Conservation (phyloP, 1,284 basidiomycete genomes). For the Schizophyllum amplum region DNA sequence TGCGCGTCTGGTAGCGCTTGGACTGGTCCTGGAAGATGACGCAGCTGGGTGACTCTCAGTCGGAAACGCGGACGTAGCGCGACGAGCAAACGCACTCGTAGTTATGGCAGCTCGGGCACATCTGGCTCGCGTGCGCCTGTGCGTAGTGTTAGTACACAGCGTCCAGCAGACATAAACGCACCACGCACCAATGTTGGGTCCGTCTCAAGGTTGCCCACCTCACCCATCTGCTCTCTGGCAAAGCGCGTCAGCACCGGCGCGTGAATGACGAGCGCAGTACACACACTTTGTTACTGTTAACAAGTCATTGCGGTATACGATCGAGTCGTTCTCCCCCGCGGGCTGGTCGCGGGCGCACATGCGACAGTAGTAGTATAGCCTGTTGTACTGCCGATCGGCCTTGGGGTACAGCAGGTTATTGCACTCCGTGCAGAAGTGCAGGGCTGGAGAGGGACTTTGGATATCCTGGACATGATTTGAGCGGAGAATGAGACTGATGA, state of each 20-base stretch:
- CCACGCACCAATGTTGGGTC: slow-evolving; percentile 81
- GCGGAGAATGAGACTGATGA: background rate
- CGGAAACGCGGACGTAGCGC: background rate
- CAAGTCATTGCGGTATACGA: slow-evolving; percentile 92
- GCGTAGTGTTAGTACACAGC: slow-evolving; percentile 2
- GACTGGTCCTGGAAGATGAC: slow-evolving; percentile 95
- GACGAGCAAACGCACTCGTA: slow-evolving; percentile 51
- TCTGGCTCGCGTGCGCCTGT: slow-evolving; percentile 66
- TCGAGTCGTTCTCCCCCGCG: slow-evolving; percentile 69
- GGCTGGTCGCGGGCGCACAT: slow-evolving; percentile 84
- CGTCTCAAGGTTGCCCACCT: slow-evolving; percentile 82
- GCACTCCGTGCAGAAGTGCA: slow-evolving; percentile 86
- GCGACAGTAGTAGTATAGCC: slow-evolving; percentile 89
- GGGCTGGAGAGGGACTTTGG: slow-evolving; percentile 21
- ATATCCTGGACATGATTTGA: background rate
- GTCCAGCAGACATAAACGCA: background rate
- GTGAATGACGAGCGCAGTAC: background rate
- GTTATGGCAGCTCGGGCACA: slow-evolving; percentile 62
- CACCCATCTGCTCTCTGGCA: slow-evolving; percentile 83
- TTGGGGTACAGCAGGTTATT: slow-evolving; percentile 94
- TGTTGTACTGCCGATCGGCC: slow-evolving; percentile 79
- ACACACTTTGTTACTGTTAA: slow-evolving; percentile 89
- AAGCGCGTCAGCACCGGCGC: slow-evolving; percentile 1
- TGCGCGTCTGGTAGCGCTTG: slow-evolving; percentile 84
- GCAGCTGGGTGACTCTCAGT: slow-evolving; percentile 41